Percentiles rank a stretch among this genome's conserved stretches.
Evolutionary conservation across 2,329 filamentous ascomycete species (phyloP).

Genomic region (Bipolaris sorokiniana): DNA sequence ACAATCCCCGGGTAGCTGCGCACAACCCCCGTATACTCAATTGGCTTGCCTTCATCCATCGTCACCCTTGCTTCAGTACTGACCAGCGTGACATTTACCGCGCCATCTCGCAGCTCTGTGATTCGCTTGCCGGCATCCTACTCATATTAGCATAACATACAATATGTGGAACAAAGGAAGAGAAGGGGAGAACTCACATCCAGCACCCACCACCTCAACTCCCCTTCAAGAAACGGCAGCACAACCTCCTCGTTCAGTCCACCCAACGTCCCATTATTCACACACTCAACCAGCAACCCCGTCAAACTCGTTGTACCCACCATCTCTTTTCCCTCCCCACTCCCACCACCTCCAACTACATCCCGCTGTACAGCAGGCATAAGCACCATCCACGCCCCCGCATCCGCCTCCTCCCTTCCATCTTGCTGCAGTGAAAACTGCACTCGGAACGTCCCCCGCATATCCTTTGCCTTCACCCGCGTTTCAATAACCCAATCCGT

Average conservation of each 20-base stretch:
- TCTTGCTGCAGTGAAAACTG: slow-evolving; percentile 28
- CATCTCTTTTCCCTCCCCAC: slow-evolving; percentile 6
- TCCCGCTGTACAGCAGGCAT: slow-evolving; percentile 16
- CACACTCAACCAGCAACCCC: slow-evolving; percentile 29
- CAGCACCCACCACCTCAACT: slow-evolving; percentile 38
- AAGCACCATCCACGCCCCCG: slow-evolving; percentile 37
- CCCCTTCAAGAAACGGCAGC: slow-evolving; percentile 34
- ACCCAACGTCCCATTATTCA: slow-evolving; percentile 25
- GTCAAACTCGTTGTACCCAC: slow-evolving; percentile 36
- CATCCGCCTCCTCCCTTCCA: slow-evolving; percentile 22
- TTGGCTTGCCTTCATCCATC: slow-evolving; percentile 9
- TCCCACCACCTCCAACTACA: background rate
- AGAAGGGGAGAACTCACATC: slow-evolving; percentile 21
- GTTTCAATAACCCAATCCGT: slow-evolving; percentile 37
- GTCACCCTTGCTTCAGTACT: slow-evolving; percentile 29
- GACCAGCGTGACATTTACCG: slow-evolving; percentile 25
- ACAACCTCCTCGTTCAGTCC: slow-evolving; percentile 31
- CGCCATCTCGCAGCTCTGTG: background rate
- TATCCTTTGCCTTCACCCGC: slow-evolving; percentile 2
- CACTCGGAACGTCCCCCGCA: slow-evolving; percentile 32
- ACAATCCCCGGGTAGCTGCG: slow-evolving; percentile 21
- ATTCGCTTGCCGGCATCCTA: background rate
- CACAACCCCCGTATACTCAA: slow-evolving; percentile 25
- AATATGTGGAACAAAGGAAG: background rate
- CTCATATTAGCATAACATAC: too few relatives aligned